Percentiles rank a stretch among this genome's conserved stretches.
These are phyloP conservation scores for Balakata baccata DNA, from an alignment of 345 rosid species.

Conservation along the genomic window DNA sequence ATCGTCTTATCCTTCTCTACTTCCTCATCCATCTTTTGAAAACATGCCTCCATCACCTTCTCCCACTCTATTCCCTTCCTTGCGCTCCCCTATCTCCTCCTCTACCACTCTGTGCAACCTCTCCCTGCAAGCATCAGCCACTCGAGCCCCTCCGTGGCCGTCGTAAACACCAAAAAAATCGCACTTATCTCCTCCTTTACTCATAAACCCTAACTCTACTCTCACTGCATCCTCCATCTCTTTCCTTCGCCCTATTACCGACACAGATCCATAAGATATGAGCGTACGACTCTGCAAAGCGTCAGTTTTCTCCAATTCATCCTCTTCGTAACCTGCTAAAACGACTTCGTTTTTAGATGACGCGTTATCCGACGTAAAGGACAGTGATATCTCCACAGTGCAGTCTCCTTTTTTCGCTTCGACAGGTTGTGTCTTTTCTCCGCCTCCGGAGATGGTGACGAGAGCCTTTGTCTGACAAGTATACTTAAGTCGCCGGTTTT, in stretches of 20 bases:
- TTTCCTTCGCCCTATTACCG: slow-evolving; percentile 58
- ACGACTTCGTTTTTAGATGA: slow-evolving; percentile 22
- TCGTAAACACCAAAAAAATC: slow-evolving; percentile 65
- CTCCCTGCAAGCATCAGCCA: slow-evolving; percentile 60
- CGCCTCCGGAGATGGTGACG: slow-evolving; percentile 9
- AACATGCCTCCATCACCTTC: slow-evolving; percentile 47
- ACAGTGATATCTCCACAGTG: slow-evolving; percentile 27
- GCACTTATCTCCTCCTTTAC: slow-evolving; percentile 22
- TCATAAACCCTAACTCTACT: slow-evolving; percentile 44
- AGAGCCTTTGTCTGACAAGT: slow-evolving; percentile 23
- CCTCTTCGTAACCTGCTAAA: slow-evolving; percentile 20
- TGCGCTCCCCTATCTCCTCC: slow-evolving; percentile 31
- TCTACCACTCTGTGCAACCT: slow-evolving; percentile 46
- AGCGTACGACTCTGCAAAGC: neutral
- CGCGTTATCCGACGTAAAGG: slow-evolving; percentile 20
- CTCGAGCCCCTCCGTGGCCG: slow-evolving; percentile 66
- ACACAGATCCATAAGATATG: slow-evolving; percentile 40
- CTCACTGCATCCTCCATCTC: slow-evolving; percentile 71
- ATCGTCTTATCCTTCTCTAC: slow-evolving; percentile 28
- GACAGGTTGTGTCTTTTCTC: neutral
- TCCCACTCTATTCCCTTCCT: slow-evolving; percentile 39
- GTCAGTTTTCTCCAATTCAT: neutral
- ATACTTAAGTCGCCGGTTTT: slow-evolving; percentile 29
- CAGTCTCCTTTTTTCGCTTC: neutral
- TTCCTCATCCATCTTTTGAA: slow-evolving; percentile 48